A percentile compares a stretch with the other conserved stretches of the same genome.
phyloP scores from a whole-genome alignment of 2,329 filamentous ascomycete genomes.

The Aspergillus sp. region DNA sequence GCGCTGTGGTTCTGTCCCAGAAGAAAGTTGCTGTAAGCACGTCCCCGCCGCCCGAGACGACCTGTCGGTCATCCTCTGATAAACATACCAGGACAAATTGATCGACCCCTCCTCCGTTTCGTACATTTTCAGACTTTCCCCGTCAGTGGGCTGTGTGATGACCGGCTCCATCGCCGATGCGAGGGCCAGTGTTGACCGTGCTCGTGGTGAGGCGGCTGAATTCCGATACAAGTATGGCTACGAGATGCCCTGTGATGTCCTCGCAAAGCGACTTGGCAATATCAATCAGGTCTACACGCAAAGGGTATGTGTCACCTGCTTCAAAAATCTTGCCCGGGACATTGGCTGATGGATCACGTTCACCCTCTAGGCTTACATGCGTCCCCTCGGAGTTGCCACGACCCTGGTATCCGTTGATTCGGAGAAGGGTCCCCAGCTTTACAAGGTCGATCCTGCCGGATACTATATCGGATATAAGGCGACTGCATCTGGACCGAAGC shows the following conservation, averaged over 20 bases:
- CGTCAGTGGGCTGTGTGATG: slow-evolving; percentile 96
- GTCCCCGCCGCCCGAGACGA: neutral
- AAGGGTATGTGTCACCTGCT: slow-evolving; percentile 61
- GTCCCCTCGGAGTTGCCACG: slow-evolving; percentile 91
- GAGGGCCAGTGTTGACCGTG: slow-evolving; percentile 86
- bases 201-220: slow-evolving; percentile 92
- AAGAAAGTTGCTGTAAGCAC: slow-evolving; percentile 95
- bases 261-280: slow-evolving; percentile 96
- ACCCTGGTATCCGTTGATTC: slow-evolving; percentile 93
- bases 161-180: slow-evolving; percentile 98
- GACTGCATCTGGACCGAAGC: slow-evolving; percentile 94
- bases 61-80: slow-evolving; percentile 19
- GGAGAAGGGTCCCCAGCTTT: slow-evolving; percentile 89
- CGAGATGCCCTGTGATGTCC: slow-evolving; percentile 97
- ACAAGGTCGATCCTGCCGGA: slow-evolving; percentile 97
- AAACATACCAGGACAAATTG: slow-evolving; percentile 78
- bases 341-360: slow-evolving; percentile 7
- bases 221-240: slow-evolving; percentile 99
- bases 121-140: slow-evolving; percentile 95
- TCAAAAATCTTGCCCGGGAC: neutral
- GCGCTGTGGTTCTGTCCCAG: slow-evolving; percentile 94
- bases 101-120: slow-evolving; percentile 97
- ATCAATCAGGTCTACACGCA: slow-evolving; percentile 99
- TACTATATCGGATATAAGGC: slow-evolving; percentile 99
- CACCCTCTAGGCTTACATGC: slow-evolving; percentile 82